Conservation (phyloP, 495 filamentous ascomycete genomes). For the Lineolata rhizophorae region DNA sequence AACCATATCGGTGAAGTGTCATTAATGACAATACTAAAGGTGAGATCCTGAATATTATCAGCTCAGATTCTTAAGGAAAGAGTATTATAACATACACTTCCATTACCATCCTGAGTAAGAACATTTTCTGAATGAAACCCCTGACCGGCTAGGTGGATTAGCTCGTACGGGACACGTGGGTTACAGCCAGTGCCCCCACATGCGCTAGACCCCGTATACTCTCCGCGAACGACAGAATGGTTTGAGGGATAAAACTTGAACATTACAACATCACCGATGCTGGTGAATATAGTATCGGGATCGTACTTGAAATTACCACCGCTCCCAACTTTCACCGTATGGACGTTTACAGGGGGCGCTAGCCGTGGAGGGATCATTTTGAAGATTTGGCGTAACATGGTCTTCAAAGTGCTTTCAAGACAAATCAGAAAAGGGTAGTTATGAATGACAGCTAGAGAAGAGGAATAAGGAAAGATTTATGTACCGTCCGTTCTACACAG, state of each 20-base stretch:
- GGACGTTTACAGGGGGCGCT: too few relatives aligned
- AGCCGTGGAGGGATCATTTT: too few relatives aligned
- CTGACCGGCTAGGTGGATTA: conserved; percentile 17
- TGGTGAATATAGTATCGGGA: conserved; percentile 5
- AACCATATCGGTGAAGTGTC: conserved; percentile 35
- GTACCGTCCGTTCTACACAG: too few relatives aligned
- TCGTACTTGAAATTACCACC: neutral
- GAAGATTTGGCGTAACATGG: too few relatives aligned
- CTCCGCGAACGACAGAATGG: conserved; percentile 34
- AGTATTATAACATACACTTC: too few relatives aligned
- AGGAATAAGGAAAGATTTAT: too few relatives aligned
- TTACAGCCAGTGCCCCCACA: conserved; percentile 3
- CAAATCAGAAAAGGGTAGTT: too few relatives aligned
- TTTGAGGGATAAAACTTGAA: conserved; percentile 38
- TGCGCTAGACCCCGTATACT: conserved; percentile 13
- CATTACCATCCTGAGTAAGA: conserved; percentile 24
- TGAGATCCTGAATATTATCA: too few relatives aligned
- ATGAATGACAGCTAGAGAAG: too few relatives aligned
- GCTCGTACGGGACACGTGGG: conserved; percentile 38
- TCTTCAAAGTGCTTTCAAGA: too few relatives aligned
- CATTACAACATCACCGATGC: conserved; percentile 16
- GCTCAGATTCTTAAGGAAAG: too few relatives aligned
- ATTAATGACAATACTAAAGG: conserved; percentile 29
- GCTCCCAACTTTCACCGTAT: too few relatives aligned
- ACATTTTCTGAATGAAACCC: conserved; percentile 20